phyloP scores from a whole-genome alignment of 176 grass and related monocot species.

The Alopecurus myosuroides region DNA sequence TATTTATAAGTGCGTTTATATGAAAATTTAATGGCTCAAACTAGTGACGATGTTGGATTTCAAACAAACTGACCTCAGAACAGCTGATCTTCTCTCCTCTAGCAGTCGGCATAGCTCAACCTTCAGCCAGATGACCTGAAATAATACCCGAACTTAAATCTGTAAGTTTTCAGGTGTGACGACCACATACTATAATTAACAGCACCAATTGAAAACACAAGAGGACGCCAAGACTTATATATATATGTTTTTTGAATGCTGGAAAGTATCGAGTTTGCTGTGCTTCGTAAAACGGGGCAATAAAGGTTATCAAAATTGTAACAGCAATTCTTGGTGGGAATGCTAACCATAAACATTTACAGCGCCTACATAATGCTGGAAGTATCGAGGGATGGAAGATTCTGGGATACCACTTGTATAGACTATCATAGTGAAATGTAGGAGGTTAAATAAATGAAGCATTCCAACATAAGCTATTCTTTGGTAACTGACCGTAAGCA shows the following conservation, averaged over 20 bases:
- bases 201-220: conserved; percentile 17
- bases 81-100: conserved; percentile 91
- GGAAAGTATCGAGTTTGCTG: neutral
- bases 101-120: conserved; percentile 83
- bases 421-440: neutral
- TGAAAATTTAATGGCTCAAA: conserved; percentile 8
- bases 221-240: neutral
- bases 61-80: conserved; percentile 62
- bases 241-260: neutral
- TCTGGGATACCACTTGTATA: neutral
- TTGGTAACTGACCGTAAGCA: neutral
- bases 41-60: conserved; percentile 6
- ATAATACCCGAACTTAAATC: conserved; percentile 7
- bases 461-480: too few relatives aligned
- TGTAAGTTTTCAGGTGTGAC: neutral
- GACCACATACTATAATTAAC: neutral
- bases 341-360: too few relatives aligned
- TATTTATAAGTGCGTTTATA: neutral
- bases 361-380: too few relatives aligned
- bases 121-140: conserved; percentile 86
- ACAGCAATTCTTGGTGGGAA: too few relatives aligned
- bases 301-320: too few relatives aligned
- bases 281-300: neutral
- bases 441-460: too few relatives aligned
- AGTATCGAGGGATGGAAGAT: neutral